Conservation (phyloP, 2,329 filamentous ascomycete genomes). For the Sphaerostilbella broomeana region DNA sequence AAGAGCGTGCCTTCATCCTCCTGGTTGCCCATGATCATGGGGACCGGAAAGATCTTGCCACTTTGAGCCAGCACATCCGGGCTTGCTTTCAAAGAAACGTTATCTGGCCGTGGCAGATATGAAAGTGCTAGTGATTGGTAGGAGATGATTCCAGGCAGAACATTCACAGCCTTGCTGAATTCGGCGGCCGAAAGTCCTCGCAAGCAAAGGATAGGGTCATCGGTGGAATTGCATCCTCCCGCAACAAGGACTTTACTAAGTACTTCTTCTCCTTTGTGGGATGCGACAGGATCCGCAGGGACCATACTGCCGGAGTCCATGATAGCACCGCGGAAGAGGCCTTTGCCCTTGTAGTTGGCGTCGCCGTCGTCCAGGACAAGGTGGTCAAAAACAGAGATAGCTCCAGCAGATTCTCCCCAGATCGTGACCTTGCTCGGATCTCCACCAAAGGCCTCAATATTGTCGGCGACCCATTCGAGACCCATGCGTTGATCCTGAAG, state of each 20-base stretch:
- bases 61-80: slow-evolving; percentile 42
- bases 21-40: slow-evolving; percentile 57
- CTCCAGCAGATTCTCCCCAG: slow-evolving; percentile 66
- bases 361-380: slow-evolving; percentile 69
- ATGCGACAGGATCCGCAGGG: slow-evolving; percentile 58
- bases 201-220: slow-evolving; percentile 59
- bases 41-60: slow-evolving; percentile 50
- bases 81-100: slow-evolving; percentile 43
- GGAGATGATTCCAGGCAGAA: slow-evolving; percentile 49
- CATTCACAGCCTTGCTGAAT: slow-evolving; percentile 54
- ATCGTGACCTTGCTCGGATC: slow-evolving; percentile 74
- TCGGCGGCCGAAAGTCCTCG: slow-evolving; percentile 51
- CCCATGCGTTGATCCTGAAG: slow-evolving; percentile 66
- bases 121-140: slow-evolving; percentile 53
- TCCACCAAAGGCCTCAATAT: slow-evolving; percentile 71
- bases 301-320: slow-evolving; percentile 66
- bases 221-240: slow-evolving; percentile 52
- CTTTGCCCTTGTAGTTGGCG: slow-evolving; percentile 65
- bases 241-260: slow-evolving; percentile 55
- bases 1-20: slow-evolving; percentile 64
- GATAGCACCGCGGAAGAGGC: slow-evolving; percentile 68
- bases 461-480: slow-evolving; percentile 69
- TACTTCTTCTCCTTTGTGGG: slow-evolving; percentile 54
- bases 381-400: slow-evolving; percentile 69
- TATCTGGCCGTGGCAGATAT: slow-evolving; percentile 57